Conservation (phyloP, 1,284 basidiomycete species). For the Microbotryum lychnidis-dioicae region DNA sequence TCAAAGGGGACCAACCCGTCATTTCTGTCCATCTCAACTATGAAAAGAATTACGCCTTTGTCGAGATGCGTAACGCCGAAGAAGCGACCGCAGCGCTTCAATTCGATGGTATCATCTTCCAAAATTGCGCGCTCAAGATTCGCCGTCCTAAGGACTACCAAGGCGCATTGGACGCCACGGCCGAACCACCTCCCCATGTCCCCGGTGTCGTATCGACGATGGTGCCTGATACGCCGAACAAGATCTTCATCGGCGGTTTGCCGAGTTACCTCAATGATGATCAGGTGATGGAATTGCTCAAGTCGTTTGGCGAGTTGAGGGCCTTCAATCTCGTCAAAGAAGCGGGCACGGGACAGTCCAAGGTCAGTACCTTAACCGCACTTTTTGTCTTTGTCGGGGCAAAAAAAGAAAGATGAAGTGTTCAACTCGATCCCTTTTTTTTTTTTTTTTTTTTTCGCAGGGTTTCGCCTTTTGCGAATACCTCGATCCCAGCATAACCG, state of each 20-base stretch:
- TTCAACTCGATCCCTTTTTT: slow-evolving; percentile 3
- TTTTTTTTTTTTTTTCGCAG: slow-evolving; percentile 43
- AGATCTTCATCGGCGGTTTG: slow-evolving; percentile 93
- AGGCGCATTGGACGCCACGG: slow-evolving; percentile 48
- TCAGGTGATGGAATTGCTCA: slow-evolving; percentile 93
- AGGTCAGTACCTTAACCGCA: slow-evolving; percentile 48
- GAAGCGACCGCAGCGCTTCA: slow-evolving; percentile 94
- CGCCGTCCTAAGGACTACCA: slow-evolving; percentile 95
- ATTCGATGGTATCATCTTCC: slow-evolving; percentile 92
- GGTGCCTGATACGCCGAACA: slow-evolving; percentile 94
- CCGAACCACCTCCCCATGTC: slow-evolving; percentile 62
- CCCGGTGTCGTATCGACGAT: slow-evolving; percentile 93
- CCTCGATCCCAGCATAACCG: slow-evolving; percentile 77
- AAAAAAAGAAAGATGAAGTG: not conserved
- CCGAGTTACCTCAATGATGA: slow-evolving; percentile 93
- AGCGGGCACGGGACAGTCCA: slow-evolving; percentile 76
- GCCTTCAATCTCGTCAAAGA: slow-evolving; percentile 98
- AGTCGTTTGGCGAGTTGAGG: slow-evolving; percentile 93
- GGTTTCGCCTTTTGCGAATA: slow-evolving; percentile 99
- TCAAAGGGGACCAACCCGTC: slow-evolving; percentile 51
- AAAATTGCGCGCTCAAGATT: slow-evolving; percentile 85
- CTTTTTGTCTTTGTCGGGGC: not conserved
- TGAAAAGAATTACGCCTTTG: slow-evolving; percentile 95
- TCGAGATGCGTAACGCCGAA: slow-evolving; percentile 86
- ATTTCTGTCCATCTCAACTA: slow-evolving; percentile 89